Conservation (phyloP, 2,329 filamentous ascomycete genomes). For the Xylaria arbuscula region DNA sequence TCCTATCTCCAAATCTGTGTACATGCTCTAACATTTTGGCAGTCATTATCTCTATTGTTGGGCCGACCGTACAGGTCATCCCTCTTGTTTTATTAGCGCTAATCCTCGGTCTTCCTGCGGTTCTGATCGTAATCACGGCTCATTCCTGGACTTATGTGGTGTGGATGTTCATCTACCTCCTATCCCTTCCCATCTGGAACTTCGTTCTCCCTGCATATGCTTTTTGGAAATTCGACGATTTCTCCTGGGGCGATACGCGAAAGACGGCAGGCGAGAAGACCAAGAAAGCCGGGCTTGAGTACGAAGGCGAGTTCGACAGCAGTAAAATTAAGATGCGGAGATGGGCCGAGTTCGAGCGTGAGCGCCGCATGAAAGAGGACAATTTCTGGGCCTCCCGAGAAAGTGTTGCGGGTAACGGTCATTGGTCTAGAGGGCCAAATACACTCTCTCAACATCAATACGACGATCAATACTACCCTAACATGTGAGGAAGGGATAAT, state of each 20-base stretch:
- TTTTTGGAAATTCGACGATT: constrained; percentile 99
- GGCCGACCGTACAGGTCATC: constrained; percentile 82
- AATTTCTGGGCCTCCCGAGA: constrained; percentile 66
- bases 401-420: constrained; percentile 59
- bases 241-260: constrained; percentile 97
- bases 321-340: constrained; percentile 99
- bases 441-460: constrained; percentile 56
- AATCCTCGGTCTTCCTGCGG: constrained; percentile 91
- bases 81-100: constrained; percentile 88
- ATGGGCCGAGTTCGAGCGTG: constrained; percentile 94
- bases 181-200: constrained; percentile 97
- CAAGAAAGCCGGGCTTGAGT: constrained; percentile 86
- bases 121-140: constrained; percentile 92
- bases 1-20: neutral
- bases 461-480: constrained; percentile 67
- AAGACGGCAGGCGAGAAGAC: constrained; percentile 92
- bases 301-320: constrained; percentile 96
- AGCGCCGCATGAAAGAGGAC: constrained; percentile 60
- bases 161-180: constrained; percentile 97
- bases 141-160: constrained; percentile 91
- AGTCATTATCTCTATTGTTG: constrained; percentile 89
- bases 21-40: constrained; percentile 42
- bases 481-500: constrained; percentile 54
- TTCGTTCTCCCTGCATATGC: constrained; percentile 93
- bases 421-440: constrained; percentile 57